phyloP scores from a whole-genome alignment of 2,329 filamentous ascomycete genomes.

The Talaromyces verruculosus region DNA sequence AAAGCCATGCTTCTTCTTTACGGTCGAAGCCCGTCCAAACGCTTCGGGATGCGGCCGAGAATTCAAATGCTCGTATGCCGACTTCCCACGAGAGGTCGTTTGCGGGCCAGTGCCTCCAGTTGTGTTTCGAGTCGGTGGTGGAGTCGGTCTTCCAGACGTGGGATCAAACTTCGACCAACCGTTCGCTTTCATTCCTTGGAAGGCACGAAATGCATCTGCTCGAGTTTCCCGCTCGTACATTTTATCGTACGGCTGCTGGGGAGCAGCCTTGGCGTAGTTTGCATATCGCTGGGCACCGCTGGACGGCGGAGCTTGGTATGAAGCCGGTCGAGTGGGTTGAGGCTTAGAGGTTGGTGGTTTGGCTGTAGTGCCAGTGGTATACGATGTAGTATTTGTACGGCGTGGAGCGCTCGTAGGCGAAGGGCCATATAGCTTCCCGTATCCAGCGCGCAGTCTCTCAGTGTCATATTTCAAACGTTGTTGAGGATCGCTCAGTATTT shows the following conservation, averaged over 20 bases:
- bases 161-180: constrained; percentile 47
- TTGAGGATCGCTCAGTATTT: constrained; percentile 65
- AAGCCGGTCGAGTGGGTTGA: constrained; percentile 26
- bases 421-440: constrained; percentile 37
- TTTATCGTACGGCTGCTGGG: constrained; percentile 41
- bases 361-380: constrained; percentile 28
- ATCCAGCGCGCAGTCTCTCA: constrained; percentile 56
- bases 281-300: constrained; percentile 43
- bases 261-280: constrained; percentile 42
- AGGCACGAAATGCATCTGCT: constrained; percentile 47
- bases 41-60: constrained; percentile 34
- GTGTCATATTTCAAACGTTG: constrained; percentile 62
- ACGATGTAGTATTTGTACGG: constrained; percentile 30
- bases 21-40: constrained; percentile 40
- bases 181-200: constrained; percentile 45
- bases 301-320: constrained; percentile 32
- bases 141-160: constrained; percentile 33
- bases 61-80: constrained; percentile 43
- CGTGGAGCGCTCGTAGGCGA: constrained; percentile 28
- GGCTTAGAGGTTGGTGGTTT: constrained; percentile 30
- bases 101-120: constrained; percentile 26
- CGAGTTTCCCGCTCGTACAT: constrained; percentile 43
- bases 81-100: constrained; percentile 33
- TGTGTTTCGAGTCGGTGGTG: constrained; percentile 21
- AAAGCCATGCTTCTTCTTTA: constrained; percentile 57